Evolutionary conservation across 2,329 filamentous ascomycete species (phyloP).

Genomic region (Penicillium rolfsii): DNA sequence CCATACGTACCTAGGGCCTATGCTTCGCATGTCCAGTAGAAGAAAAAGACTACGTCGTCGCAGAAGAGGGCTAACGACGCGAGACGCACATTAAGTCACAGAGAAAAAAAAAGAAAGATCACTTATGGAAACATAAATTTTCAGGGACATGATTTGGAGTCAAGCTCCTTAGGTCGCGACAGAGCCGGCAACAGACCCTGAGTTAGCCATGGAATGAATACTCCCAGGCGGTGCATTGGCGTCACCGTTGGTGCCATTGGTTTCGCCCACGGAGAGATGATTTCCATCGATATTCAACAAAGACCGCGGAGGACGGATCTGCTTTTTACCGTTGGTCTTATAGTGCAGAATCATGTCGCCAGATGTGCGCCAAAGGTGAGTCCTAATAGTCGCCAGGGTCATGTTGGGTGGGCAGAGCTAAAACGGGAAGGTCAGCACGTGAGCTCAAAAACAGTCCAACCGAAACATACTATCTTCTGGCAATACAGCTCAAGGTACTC

Average conservation of each 20-base stretch:
- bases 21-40: constrained; percentile 13
- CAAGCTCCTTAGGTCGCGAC: constrained; percentile 12
- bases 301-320: constrained; percentile 38
- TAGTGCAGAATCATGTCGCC: constrained; percentile 90
- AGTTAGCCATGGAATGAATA: constrained; percentile 38
- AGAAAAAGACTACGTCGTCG: constrained; percentile 12
- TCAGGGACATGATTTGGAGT: neutral
- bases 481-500: constrained; percentile 96
- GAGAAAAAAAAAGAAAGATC: constrained; percentile 10
- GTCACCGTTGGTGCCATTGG: constrained; percentile 27
- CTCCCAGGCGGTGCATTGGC: constrained; percentile 32
- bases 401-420: constrained; percentile 71
- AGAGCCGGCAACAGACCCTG: constrained; percentile 32
- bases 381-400: constrained; percentile 89
- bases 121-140: constrained; percentile 1
- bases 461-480: constrained; percentile 74
- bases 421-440: constrained; percentile 20
- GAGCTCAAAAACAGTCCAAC: neutral
- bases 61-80: constrained; percentile 10
- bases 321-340: constrained; percentile 83
- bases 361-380: constrained; percentile 93
- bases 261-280: constrained; percentile 15
- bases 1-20: constrained; percentile 16
- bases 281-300: constrained; percentile 24
- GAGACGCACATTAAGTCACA: constrained; percentile 6